A percentile compares a stretch with the other conserved stretches of the same genome.
These are phyloP conservation scores for Echinosophora koreensis DNA, from an alignment of 306 rosid genomes.

Conservation along the genomic window DNA sequence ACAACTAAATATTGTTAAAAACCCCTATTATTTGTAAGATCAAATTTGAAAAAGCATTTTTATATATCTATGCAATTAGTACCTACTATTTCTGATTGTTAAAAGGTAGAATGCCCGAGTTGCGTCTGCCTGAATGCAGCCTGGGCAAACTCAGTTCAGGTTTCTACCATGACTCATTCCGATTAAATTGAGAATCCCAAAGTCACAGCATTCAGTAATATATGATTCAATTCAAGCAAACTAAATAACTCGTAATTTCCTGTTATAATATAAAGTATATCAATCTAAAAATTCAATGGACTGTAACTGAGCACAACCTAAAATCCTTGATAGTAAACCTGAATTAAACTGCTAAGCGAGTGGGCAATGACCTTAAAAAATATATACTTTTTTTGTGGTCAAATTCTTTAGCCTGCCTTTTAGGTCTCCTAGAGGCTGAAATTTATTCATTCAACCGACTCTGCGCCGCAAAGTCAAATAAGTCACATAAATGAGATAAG, in stretches of 20 bases:
- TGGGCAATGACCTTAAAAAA: not conserved
- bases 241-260: not conserved
- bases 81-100: not conserved
- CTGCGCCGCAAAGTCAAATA: not conserved
- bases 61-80: not conserved
- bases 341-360: conserved; percentile 3
- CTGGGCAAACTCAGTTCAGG: not conserved
- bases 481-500: conserved; percentile 3
- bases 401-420: conserved; percentile 10
- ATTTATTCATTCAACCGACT: not conserved
- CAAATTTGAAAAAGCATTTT: conserved; percentile 2
- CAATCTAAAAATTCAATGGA: not conserved
- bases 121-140: conserved; percentile 1
- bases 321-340: not conserved
- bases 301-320: not conserved
- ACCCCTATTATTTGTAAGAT: not conserved
- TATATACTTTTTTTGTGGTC: not conserved
- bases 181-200: conserved; percentile 14
- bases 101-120: not conserved
- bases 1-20: not conserved
- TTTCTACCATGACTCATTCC: not conserved
- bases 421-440: not conserved
- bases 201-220: conserved; percentile 11
- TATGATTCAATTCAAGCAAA: not conserved
- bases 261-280: not conserved